These are phyloP conservation scores for Ceratocystis destructans DNA, from an alignment of 2,329 filamentous ascomycete genomes.

Conservation along the genomic window DNA sequence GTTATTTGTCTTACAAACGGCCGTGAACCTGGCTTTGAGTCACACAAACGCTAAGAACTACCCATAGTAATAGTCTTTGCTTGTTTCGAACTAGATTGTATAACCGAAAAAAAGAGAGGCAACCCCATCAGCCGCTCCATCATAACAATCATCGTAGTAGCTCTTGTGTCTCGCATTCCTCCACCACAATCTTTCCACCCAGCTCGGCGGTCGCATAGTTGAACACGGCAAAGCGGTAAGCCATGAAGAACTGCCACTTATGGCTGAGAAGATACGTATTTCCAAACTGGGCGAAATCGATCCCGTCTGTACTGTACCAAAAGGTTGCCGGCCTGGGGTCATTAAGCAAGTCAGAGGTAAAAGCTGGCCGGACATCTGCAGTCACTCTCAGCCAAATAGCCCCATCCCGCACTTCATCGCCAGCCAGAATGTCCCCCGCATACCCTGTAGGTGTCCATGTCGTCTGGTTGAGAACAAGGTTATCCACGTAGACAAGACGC, in stretches of 20 bases:
- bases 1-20: too few species aligned
- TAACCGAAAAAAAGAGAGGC: too few species aligned
- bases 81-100: not conserved
- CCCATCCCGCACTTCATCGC: conserved; percentile 23
- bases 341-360: conserved; percentile 7
- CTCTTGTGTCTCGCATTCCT: conserved; percentile 15
- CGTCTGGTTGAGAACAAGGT: conserved; percentile 20
- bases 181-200: conserved; percentile 21
- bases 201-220: conserved; percentile 33
- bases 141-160: not conserved
- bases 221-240: conserved; percentile 36
- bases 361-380: conserved; percentile 21
- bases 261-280: conserved; percentile 27
- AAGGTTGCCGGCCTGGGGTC: conserved; percentile 18
- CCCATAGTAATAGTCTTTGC: not conserved
- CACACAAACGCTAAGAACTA: too few species aligned
- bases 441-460: not conserved
- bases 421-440: conserved; percentile 21
- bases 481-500: conserved; percentile 25
- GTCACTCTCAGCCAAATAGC: conserved; percentile 22
- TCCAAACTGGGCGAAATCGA: conserved; percentile 28
- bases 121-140: not conserved
- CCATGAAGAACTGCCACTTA: conserved; percentile 35
- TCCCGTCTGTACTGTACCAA: conserved; percentile 33
- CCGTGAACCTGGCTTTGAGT: too few species aligned